These are phyloP conservation scores for Lagenidium sp. DNA, from an alignment of 352 stramenopile genomes.

Conservation along the genomic window DNA sequence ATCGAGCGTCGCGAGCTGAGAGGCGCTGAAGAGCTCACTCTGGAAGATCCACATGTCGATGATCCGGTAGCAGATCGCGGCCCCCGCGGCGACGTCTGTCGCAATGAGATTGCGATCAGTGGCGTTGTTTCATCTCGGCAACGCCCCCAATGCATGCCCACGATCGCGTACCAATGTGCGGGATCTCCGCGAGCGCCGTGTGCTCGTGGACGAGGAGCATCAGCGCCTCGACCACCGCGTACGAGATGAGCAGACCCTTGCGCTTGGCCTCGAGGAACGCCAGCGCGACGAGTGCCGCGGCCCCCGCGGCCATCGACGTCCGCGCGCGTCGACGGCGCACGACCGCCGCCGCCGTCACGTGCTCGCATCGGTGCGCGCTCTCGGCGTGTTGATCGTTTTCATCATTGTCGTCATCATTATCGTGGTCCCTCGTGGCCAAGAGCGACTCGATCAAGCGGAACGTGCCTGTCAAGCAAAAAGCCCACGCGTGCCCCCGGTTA, in stretches of 20 bases:
- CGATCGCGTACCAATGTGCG: constrained; percentile 49
- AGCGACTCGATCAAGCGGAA: constrained; percentile 43
- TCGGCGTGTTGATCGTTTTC: no score
- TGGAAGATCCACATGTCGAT: constrained; percentile 63
- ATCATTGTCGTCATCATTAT: no score
- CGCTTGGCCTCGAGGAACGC: constrained; percentile 32
- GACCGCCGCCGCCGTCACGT: no score
- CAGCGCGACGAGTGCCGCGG: constrained; percentile 19
- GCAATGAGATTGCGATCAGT: no score
- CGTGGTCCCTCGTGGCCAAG: constrained; percentile 9
- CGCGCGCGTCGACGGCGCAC: no score
- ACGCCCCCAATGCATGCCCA: no score
- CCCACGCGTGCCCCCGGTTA: not conserved
- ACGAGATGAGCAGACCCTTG: constrained; percentile 36
- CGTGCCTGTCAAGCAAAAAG: constrained; percentile 4
- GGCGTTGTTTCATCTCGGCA: no score
- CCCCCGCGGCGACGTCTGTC: constrained; percentile 31
- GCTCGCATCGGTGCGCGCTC: not conserved
- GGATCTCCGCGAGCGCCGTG: constrained; percentile 20
- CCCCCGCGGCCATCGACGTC: not conserved
- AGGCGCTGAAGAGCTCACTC: constrained; percentile 30
- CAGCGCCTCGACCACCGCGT: constrained; percentile 34
- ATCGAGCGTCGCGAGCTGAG: constrained; percentile 42
- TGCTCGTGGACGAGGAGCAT: constrained; percentile 24
- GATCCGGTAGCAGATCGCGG: constrained; percentile 26